Evolutionary conservation across 768 basidiomycete genomes (phyloP), one percentile per base, ranked within the genome.

Genomic region (Suillus alpinus): DNA sequence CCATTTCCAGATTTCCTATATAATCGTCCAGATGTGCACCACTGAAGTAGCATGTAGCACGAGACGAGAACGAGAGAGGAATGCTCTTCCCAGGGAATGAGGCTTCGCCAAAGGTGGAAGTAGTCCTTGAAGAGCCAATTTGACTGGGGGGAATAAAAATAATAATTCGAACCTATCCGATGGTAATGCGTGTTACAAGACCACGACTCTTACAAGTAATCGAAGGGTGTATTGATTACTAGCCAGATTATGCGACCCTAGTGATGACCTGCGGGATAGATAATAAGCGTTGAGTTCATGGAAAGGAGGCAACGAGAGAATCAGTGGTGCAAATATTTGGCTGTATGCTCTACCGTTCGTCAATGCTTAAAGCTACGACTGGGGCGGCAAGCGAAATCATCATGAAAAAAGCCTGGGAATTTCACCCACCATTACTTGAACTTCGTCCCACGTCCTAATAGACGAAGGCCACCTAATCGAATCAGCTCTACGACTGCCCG

Each of bases 351-450:
- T 77, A 77, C 84, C 83, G 68, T 71, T 87, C 86, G 80, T 87
- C 86, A 87, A 75, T 56, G 84, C 79, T 66, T 32, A 57, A 63
- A 70, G 80, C 83, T 87, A 86, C 77, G 86, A 86, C 86, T 87
- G 86, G 86, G 86, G 86, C 86, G 86, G 85, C 86, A 86, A 80
- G 71, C 69, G 81, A 81, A 81, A 76, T 85, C 86, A 86, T 87
- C 86, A 80, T 50, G 39, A 61, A 46, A 26, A 37, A 59, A 61
- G 44, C 26, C 62, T 10, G 57, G 61, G 64, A 60, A 23, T 7
- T 9, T 32, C 36, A 75, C 79, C 75, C 64, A 78, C 79, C 23
- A 18, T 9, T 58, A 39, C 34, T 32, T 23, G 23, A 6, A 53
- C 13, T 23, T 40, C 5, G 12, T 2, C 39, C 52, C 34, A 34